Evolutionary conservation across 2,329 filamentous ascomycete genomes (phyloP).

Genomic region (Penicillium paneum): DNA sequence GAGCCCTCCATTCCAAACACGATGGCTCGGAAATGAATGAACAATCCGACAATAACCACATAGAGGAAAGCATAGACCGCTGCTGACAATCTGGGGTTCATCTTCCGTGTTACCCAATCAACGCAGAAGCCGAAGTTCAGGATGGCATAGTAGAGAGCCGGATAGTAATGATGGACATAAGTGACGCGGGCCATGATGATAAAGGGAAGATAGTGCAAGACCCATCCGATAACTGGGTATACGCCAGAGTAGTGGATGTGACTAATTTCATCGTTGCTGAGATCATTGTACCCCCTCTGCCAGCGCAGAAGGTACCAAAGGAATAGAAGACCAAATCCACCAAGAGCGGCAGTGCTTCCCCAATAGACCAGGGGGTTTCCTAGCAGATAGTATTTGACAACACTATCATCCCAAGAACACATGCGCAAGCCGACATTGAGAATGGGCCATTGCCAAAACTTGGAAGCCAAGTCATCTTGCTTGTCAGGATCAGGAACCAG

Average conservation of each 20-base stretch:
- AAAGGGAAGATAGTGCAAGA: slow-evolving; percentile 94
- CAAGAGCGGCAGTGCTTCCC: slow-evolving; percentile 79
- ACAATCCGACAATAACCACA: slow-evolving; percentile 70
- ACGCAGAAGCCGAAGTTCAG: slow-evolving; percentile 81
- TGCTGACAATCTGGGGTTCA: slow-evolving; percentile 63
- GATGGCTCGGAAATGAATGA: slow-evolving; percentile 86
- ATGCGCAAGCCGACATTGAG: slow-evolving; percentile 93
- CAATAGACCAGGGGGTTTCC: slow-evolving; percentile 97
- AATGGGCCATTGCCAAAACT: slow-evolving; percentile 98
- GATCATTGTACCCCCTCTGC: slow-evolving; percentile 89
- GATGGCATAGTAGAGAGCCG: slow-evolving; percentile 95
- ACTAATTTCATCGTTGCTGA: slow-evolving; percentile 76
- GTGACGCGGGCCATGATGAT: slow-evolving; percentile 97
- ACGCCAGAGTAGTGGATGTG: slow-evolving; percentile 91
- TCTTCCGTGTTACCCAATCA: slow-evolving; percentile 74
- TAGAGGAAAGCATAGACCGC: slow-evolving; percentile 74
- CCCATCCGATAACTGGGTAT: slow-evolving; percentile 90
- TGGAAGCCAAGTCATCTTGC: slow-evolving; percentile 93
- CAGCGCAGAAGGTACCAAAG: slow-evolving; percentile 87
- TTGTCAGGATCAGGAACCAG: slow-evolving; percentile 97
- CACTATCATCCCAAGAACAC: slow-evolving; percentile 96
- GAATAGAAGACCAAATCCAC: slow-evolving; percentile 67
- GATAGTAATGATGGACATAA: slow-evolving; percentile 99
- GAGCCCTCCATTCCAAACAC: slow-evolving; percentile 92
- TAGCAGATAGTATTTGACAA: slow-evolving; percentile 96